Percentiles rank a stretch among this genome's conserved stretches.
These are phyloP conservation scores for Pseudogymnoascus sp. DNA, from an alignment of 2,329 filamentous ascomycete genomes.

Conservation along the genomic window DNA sequence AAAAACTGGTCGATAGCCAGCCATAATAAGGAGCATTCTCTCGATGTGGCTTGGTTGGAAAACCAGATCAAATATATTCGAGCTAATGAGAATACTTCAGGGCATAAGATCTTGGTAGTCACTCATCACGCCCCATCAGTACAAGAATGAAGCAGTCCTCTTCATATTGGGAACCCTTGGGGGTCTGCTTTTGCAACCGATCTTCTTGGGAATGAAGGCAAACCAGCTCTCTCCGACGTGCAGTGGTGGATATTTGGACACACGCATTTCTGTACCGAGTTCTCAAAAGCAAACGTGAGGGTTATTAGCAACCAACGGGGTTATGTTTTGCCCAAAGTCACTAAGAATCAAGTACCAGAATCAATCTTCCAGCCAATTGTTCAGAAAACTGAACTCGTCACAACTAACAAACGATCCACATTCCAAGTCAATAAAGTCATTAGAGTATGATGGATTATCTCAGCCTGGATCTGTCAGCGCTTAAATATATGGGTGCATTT, in stretches of 20 bases:
- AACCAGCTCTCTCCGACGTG: conserved; percentile 18
- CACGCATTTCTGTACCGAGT: conserved; percentile 36
- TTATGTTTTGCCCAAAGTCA: conserved; percentile 26
- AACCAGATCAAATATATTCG: conserved; percentile 26
- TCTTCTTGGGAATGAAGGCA: conserved; percentile 25
- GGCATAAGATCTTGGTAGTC: conserved; percentile 36
- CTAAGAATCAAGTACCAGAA: not conserved
- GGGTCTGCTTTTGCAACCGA: conserved; percentile 46
- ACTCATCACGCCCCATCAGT: conserved; percentile 51
- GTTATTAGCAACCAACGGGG: conserved; percentile 38
- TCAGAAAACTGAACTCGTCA: not conserved
- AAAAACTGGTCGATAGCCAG: conserved; percentile 38
- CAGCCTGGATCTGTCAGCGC: not conserved
- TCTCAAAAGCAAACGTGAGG: conserved; percentile 26
- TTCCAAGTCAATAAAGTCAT: not conserved
- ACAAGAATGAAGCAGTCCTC: conserved; percentile 38
- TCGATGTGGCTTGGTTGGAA: conserved; percentile 43
- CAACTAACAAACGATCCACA: not conserved
- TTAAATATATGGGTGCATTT: not conserved
- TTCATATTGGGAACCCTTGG: conserved; percentile 39
- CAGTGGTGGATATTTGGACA: conserved; percentile 38
- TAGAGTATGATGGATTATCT: not conserved
- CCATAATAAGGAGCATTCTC: conserved; percentile 40
- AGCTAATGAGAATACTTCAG: conserved; percentile 13
- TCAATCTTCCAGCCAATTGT: not conserved